phyloP scores from a whole-genome alignment of 805 yeast species.

The Yarrowia alimentaria region DNA sequence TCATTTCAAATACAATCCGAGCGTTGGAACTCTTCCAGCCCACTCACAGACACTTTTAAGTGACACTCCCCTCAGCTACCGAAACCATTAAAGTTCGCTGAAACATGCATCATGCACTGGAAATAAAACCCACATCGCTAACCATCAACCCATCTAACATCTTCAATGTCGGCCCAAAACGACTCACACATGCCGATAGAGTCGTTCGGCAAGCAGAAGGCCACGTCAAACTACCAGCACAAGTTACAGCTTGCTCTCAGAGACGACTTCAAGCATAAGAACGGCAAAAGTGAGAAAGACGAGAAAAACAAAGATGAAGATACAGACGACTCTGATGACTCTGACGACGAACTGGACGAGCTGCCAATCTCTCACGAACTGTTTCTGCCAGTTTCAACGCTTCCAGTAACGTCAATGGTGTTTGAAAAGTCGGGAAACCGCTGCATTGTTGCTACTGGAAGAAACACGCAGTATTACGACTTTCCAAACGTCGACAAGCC shows the following conservation, averaged over 20 bases:
- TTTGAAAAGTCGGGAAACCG: constrained; percentile 37
- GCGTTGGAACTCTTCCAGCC: too few species aligned
- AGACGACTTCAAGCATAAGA: constrained; percentile 6
- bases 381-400: constrained; percentile 32
- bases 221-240: constrained; percentile 27
- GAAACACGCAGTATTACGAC: constrained; percentile 33
- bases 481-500: constrained; percentile 36
- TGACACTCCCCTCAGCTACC: too few species aligned
- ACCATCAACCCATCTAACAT: too few species aligned
- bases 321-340: constrained; percentile 34
- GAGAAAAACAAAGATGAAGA: constrained; percentile 28
- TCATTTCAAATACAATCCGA: too few species aligned
- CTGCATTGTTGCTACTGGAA: constrained; percentile 37
- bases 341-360: constrained; percentile 37
- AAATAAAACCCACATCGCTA: too few species aligned
- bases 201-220: constrained; percentile 27
- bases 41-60: too few species aligned
- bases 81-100: too few species aligned
- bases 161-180: constrained; percentile 30
- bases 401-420: constrained; percentile 34
- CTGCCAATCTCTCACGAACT: constrained; percentile 44
- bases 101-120: too few species aligned
- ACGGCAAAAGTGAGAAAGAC: constrained; percentile 5
- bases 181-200: neutral
- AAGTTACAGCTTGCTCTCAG: neutral